Base-by-base conservation (phyloP, 306 rosid species). In the Crataegus laevigata region DNA sequence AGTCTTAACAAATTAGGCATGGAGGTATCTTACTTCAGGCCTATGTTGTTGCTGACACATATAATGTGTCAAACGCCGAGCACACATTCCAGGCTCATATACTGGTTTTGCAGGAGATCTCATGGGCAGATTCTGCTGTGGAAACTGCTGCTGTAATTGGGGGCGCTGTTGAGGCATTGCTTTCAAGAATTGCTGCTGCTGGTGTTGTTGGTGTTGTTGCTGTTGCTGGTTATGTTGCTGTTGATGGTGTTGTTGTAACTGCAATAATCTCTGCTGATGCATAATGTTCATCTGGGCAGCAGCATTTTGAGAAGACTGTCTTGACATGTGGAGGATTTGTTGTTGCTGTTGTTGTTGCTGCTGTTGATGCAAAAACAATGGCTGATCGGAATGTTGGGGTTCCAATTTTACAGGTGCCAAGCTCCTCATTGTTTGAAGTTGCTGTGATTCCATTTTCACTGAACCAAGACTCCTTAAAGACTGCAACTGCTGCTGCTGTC, bases 81-180 rank as follows among this genome's bases (percentile, higher is more conserved):
- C 98, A 85, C 98, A 94, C 96, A 87, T 90, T 76, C 98, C 98
- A 60, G 98, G 97, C 81, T 94, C 98, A 87, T 94, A 94, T 50
- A 47, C 85, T 18, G 96, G 88, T 74, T 94, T 94, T 11, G 58
- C 94, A 77, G 94, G 91, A 75, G 98, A 85, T 78, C 98, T 89
- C 80, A 82, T 76, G 5, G 97, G 84, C 77, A 88, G 78, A 80
- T 79, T 91, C 81, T 88, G 98, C 85, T 84, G 97, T 52, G 85
- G 97, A 78, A 89, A 90, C 73, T 89, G 98, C 62, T 91, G 98
- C 55, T 86, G 97, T 71, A 90, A 70, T 77, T 88, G 97, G 69
- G 94, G 45, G 54, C 97, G 85, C 75, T 90, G 98, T 79, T 87
- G 96, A 84, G 98, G 98, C 86, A 94, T 88, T 75, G 87, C 79